Evolutionary conservation across 441 rosid species (phyloP), one percentile per base, ranked within the genome.

Genomic region (Erysimum cheiri): DNA sequence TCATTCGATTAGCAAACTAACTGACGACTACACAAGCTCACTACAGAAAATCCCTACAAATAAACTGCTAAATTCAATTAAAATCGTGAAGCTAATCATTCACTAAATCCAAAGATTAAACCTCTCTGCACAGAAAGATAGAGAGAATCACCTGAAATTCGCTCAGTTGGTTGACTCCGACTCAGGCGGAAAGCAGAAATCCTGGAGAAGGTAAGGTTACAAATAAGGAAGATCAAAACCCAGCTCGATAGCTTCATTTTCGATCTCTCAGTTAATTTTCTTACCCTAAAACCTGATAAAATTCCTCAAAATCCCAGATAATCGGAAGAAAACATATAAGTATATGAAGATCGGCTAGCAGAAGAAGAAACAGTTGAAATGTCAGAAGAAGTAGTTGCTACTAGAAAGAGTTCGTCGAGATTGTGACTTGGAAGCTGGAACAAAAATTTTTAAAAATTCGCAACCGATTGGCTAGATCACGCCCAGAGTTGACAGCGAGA

Each of bases 91-190:
- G 4, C 0, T 0, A 61, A 64, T 46, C 58, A 46, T 29, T 29
- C 41, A 43, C 7, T 19, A 24, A 67, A 69, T 35, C 31, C 46
- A 14, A 10, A 46, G 2, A 48, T 36, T 29, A 33, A 22, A 0
- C 3, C 1, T 67, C 10, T 19, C 24, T 52, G 8, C 17, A 31
- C 6, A 24, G 9, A 43, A 0, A 5, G 44, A 36, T 10, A 35
- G 28, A 24, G 0, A 39, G 35, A 52, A 60, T 35, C 13, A 86
- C 98, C 98, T 83, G 96, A 89, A 76, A 93, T 91, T 78, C 98
- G 86, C 79, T 93, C 98, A 7, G 97, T 86, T 60, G 79, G 90
- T 79, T 81, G 98, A 80, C 81, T 81, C 61, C 85, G 85, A 64
- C 85, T 83, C 48, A 86, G 71, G 71, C 86, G 86, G 60, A 87